phyloP scores from a whole-genome alignment of 306 rosid genomes.

The Cicer pinnatifidum region DNA sequence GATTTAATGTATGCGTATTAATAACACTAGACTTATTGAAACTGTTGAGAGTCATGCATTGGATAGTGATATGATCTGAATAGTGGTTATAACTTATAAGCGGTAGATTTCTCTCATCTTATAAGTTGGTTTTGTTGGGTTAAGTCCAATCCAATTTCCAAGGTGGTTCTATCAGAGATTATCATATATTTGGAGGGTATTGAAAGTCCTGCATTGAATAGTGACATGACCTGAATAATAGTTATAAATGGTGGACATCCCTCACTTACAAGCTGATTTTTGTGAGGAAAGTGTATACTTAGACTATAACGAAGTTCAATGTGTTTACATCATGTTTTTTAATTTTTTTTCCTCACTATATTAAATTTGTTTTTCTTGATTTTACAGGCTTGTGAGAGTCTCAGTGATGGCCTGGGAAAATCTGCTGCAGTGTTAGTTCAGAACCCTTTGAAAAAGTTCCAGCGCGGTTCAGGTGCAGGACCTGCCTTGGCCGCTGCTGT shows the following conservation, averaged over 20 bases:
- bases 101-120: background rate
- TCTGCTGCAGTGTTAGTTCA: conserved; percentile 93
- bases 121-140: background rate
- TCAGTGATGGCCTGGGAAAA: conserved; percentile 90
- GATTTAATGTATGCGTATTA: background rate
- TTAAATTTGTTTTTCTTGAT: conserved; percentile 40
- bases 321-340: conserved; percentile 17
- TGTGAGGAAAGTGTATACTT: background rate
- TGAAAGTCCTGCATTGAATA: background rate
- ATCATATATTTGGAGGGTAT: background rate
- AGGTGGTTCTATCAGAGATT: background rate
- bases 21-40: conserved; percentile 1
- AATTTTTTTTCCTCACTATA: background rate
- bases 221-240: background rate
- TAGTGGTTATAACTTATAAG: background rate
- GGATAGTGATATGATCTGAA: background rate
- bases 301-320: background rate
- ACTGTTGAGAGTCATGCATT: conserved; percentile 1
- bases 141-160: background rate
- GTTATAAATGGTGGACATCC: background rate
- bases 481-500: conserved; percentile 92
- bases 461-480: conserved; percentile 90
- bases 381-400: conserved; percentile 85
- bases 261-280: background rate
- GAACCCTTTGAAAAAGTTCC: conserved; percentile 81